Evolutionary conservation across 2,329 filamentous ascomycete species (phyloP), one percentile per base, ranked within the genome.

Genomic region (Botrytis byssoidea): DNA sequence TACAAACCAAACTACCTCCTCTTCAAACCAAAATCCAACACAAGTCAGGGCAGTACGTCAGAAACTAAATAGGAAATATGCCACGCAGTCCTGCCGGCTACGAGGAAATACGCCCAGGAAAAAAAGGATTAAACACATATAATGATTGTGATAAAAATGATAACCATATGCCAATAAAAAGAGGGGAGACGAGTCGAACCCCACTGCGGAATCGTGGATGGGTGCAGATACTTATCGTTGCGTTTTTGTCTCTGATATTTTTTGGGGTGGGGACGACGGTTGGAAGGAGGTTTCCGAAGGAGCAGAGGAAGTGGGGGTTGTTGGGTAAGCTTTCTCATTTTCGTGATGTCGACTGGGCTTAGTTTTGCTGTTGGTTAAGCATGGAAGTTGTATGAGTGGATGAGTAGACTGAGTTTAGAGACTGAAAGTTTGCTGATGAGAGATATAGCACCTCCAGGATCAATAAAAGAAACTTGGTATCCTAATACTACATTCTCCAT

Each of bases 401-500:
- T 57, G 12, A 35, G 18, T 22, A 20, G 4, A 12, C n/a, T 3
- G 25, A 35, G n/a, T 5, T 22, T 32, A 12, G 25, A 35, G 14
- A 16, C 9, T 57, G 18, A 10, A 25, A 16, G 32, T 42, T 29
- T 51, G 37, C 66, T 69, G 48, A 69, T 57, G n/a, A 25, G 20
- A 29, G 7, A 9, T 42, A 29, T 42, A 74, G 72, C 35, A 29
- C 68, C 72, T 20, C 65, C 42, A 10, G 72, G 72, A 46, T 61
- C 70, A 16, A 46, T n/a, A 1, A 70, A 57, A n/a, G 60, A 72
- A 37, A 72, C 63, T 40, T 74, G 73, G 73, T 61, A 74, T 60
- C 69, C 59, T 29, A 72, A 74, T 55, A 44, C 48, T 6, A 73
- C 70, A 48, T 74, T 73, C 29, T 68, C 70, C 20, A 48, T 55